Percentiles rank a stretch among this genome's conserved stretches.
Evolutionary conservation across 2,329 filamentous ascomycete species (phyloP).

Genomic region (Monosporascus sp.): DNA sequence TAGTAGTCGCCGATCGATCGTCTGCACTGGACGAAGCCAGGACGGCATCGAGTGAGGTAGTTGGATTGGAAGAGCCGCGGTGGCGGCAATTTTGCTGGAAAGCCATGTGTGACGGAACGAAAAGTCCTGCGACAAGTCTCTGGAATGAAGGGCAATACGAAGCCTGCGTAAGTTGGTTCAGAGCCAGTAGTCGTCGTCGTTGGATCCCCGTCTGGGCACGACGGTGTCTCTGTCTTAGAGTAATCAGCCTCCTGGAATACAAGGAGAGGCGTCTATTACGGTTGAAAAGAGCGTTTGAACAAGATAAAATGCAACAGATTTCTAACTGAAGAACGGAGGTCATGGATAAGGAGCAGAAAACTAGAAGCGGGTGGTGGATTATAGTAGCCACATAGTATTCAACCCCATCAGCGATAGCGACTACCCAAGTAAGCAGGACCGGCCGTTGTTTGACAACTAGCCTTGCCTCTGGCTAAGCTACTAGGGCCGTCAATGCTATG

Average conservation of each 20-base stretch:
- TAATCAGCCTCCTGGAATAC: slow-evolving; percentile 21
- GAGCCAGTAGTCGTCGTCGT: slow-evolving; percentile 13
- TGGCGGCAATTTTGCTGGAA: slow-evolving; percentile 19
- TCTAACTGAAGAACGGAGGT: slow-evolving; percentile 24
- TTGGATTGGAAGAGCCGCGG: slow-evolving; percentile 15
- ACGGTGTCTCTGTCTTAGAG: slow-evolving; percentile 20
- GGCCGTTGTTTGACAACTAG: background rate
- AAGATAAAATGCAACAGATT: slow-evolving; percentile 25
- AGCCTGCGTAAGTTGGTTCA: slow-evolving; percentile 9
- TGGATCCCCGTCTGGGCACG: slow-evolving; percentile 18
- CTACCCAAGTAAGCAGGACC: background rate
- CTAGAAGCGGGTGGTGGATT: background rate
- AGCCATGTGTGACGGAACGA: slow-evolving; percentile 21
- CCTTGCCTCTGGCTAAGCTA: background rate
- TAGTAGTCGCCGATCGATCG: slow-evolving; percentile 4
- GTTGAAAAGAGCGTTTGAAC: slow-evolving; percentile 25
- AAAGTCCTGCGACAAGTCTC: slow-evolving; percentile 10
- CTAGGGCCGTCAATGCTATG: background rate
- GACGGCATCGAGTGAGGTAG: slow-evolving; percentile 22
- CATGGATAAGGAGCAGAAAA: slow-evolving; percentile 23
- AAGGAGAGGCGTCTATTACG: slow-evolving; percentile 18
- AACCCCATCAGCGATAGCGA: background rate
- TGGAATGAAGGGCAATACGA: slow-evolving; percentile 12
- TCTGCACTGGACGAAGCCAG: slow-evolving; percentile 17
- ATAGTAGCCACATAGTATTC: background rate